Conservation (phyloP, 106 monocot genomes). For the Triglochin maritima region DNA sequence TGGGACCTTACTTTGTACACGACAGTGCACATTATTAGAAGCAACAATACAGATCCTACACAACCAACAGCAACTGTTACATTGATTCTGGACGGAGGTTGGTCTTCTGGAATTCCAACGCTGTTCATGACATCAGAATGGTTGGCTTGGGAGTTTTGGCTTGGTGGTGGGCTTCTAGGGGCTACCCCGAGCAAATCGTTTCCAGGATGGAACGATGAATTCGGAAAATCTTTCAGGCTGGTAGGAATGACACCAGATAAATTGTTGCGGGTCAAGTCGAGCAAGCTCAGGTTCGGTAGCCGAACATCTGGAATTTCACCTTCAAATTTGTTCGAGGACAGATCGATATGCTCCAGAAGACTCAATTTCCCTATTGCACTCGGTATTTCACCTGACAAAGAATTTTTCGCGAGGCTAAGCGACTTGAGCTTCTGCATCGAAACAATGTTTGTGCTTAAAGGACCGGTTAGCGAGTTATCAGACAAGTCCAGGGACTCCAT, state of each 20-base stretch:
- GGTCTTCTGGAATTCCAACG: not conserved
- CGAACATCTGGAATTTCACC: constrained; percentile 62
- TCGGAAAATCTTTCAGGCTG: constrained; percentile 50
- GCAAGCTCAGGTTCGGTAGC: constrained; percentile 33
- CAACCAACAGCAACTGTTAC: constrained; percentile 44
- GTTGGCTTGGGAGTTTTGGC: not conserved
- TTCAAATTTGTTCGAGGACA: constrained; percentile 63
- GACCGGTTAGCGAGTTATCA: constrained; percentile 53
- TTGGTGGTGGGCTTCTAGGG: not conserved
- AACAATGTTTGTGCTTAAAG: constrained; percentile 51
- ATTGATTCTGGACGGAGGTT: constrained; percentile 19
- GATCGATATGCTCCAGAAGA: constrained; percentile 54
- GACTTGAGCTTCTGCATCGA: constrained; percentile 49
- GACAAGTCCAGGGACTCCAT: constrained; percentile 78
- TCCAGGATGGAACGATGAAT: constrained; percentile 65
- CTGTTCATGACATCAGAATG: not conserved
- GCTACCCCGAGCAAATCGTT: constrained; percentile 26
- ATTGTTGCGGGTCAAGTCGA: constrained; percentile 80
- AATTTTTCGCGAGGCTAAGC: constrained; percentile 51
- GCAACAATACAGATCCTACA: constrained; percentile 38
- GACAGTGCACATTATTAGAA: constrained; percentile 34
- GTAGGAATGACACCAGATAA: constrained; percentile 61
- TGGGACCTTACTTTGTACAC: constrained; percentile 39
- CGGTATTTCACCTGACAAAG: constrained; percentile 65
- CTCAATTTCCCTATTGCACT: constrained; percentile 50